Base-by-base conservation (phyloP, 176 grass and related monocot species). In the Bothriochloa decipiens region DNA sequence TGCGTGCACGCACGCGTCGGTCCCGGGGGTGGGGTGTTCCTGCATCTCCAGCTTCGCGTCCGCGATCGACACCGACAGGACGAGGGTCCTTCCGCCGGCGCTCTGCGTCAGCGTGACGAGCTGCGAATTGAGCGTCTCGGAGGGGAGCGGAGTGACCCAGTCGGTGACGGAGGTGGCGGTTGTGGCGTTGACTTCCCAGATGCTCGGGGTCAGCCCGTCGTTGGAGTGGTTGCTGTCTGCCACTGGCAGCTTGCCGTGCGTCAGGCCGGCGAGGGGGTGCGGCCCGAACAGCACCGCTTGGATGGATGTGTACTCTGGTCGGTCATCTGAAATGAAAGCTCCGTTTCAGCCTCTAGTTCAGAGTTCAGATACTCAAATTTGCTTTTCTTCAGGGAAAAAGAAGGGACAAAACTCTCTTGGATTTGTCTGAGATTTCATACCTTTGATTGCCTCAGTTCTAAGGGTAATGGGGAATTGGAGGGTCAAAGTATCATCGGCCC, bases 231-330 rank as follows among this genome's bases (percentile, higher is more conserved):
- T 85, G 26, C 85, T 85, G 3, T 83, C 29, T 5, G 86, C 87
- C 6, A 92, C 64, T 16, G 86, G 50, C 83, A 86, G 53, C 76
- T 88, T 79, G 22, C 87, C 90, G 11, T 81, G 88, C 9, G 95
- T 95, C 79, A 98, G 64, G 47, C 92, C 95, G 35, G 91, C 91
- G 28, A 98, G 92, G 70, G 95, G 85, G 85, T 92, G 92, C 3
- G 91, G 82, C 8, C 92, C 92, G 67, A 95, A 98, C 8, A 95
- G 82, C 11, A 98, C 85, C 5, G 91, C 95, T 58, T 98, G 89
- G 66, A 98, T 80, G 13, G 87, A 88, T 3, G 82, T 72, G 20
- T 93, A 95, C 53, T 90, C 91, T 1, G 83, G 89, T 17, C 92
- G 89, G 61, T 95, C 91, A 79, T 98, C 96, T 98, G 89, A 37